Percentiles rank a stretch among this genome's conserved stretches.
Evolutionary conservation across 2,329 filamentous ascomycete genomes (phyloP).

Genomic region (Rugonectria rugulosa): DNA sequence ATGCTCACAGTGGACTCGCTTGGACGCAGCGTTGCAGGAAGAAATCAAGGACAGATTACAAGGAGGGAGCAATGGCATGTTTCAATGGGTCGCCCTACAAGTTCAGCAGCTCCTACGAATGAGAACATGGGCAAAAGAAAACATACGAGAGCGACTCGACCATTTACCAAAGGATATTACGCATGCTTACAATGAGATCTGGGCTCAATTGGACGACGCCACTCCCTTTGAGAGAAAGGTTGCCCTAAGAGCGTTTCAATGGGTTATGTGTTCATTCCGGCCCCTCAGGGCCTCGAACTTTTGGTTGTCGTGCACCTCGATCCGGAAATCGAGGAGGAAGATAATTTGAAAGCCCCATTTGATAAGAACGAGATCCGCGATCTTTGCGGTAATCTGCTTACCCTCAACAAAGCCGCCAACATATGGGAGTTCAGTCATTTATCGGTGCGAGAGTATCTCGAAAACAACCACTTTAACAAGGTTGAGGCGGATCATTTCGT

Average conservation of each 20-base stretch:
- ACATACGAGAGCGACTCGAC: neutral
- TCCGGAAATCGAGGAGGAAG: neutral
- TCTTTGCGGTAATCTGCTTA: constrained; percentile 12
- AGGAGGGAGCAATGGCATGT: constrained; percentile 13
- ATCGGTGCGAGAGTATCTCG: constrained; percentile 13
- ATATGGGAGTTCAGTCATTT: constrained; percentile 13
- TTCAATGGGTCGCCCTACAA: constrained; percentile 16
- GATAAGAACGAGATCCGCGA: neutral
- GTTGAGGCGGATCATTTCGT: neutral
- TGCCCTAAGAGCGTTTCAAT: neutral
- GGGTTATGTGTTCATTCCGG: neutral
- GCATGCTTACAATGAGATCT: neutral
- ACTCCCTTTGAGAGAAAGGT: neutral
- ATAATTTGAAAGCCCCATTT: neutral
- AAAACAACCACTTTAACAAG: neutral
- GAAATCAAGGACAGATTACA: neutral
- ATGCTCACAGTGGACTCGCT: neutral
- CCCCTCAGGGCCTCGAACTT: neutral
- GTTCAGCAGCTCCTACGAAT: neutral
- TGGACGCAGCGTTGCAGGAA: neutral
- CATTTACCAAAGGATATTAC: neutral
- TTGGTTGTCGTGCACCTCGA: neutral
- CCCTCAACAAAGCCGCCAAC: neutral
- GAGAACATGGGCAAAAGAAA: neutral
- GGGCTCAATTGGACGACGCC: neutral